Evolutionary conservation across 352 stramenopile species (phyloP).

Genomic region (Blastocystis sp.): DNA sequence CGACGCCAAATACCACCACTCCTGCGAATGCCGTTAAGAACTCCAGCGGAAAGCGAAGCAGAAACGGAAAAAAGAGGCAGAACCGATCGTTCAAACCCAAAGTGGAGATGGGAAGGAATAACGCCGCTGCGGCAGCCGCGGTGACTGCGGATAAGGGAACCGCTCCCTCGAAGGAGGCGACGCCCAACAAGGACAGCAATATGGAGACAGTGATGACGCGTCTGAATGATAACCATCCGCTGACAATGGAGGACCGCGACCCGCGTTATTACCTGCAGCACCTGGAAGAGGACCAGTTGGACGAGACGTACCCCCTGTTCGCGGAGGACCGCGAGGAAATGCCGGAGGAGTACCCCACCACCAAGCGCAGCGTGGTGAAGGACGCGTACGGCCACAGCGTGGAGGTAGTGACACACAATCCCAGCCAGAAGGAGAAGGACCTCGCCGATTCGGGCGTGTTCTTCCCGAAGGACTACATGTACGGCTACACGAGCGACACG

Average conservation of each 20-base stretch:
- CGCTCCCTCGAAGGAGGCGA: too few species aligned
- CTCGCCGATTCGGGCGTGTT: not conserved
- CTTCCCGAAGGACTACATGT: not conserved
- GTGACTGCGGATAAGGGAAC: conserved; percentile 4
- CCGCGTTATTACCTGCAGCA: conserved; percentile 13
- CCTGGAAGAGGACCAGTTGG: conserved; percentile 7
- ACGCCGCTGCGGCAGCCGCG: not conserved
- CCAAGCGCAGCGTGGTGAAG: not conserved
- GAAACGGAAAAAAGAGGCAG: conserved; percentile 2
- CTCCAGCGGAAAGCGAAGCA: not conserved
- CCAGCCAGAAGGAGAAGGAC: conserved; percentile 8
- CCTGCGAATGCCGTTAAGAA: not conserved
- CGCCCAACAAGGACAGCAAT: not conserved
- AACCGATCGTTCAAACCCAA: not conserved
- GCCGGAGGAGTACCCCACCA: not conserved
- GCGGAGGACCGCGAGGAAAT: conserved; percentile 2
- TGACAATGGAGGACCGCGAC: not conserved
- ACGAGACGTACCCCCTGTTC: not conserved
- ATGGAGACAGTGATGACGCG: conserved; percentile 2
- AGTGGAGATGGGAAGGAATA: not conserved
- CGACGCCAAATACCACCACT: not conserved
- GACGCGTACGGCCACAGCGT: conserved; percentile 6
- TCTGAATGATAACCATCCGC: conserved; percentile 18
- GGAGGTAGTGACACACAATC: not conserved
- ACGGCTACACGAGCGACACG: not conserved